A percentile compares a stretch with the other conserved stretches of the same genome.
Conservation (phyloP, 257 asterid genomes). For the Solanum acaule region DNA sequence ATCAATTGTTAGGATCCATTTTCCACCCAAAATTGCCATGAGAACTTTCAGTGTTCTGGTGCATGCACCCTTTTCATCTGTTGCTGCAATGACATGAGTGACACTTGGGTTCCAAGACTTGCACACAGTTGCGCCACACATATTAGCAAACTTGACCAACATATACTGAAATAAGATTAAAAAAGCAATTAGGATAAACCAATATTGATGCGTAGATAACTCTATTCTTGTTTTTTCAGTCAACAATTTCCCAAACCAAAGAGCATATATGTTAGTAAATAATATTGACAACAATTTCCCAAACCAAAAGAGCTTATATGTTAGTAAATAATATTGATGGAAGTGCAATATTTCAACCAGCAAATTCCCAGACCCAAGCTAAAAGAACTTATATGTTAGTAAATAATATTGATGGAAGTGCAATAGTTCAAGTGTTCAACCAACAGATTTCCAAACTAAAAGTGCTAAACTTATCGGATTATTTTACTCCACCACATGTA, state of each 20-base stretch:
- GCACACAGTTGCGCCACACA: slow-evolving; percentile 55
- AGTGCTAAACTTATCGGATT: neutral
- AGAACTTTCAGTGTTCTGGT: slow-evolving; percentile 79
- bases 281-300: neutral
- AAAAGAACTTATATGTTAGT: neutral
- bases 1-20: slow-evolving; percentile 68
- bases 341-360: neutral
- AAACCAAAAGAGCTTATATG: neutral
- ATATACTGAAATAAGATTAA: slow-evolving; percentile 25
- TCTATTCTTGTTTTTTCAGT: neutral
- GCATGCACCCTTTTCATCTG: slow-evolving; percentile 74
- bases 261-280: neutral
- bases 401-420: neutral
- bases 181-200: slow-evolving; percentile 4
- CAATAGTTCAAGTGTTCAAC: neutral
- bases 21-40: slow-evolving; percentile 80
- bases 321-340: neutral
- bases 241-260: neutral
- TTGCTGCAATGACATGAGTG: slow-evolving; percentile 82
- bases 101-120: slow-evolving; percentile 71
- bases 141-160: slow-evolving; percentile 41
- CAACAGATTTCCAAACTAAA: neutral
- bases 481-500: neutral
- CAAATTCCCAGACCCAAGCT: neutral
- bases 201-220: neutral